A percentile compares a stretch with the other conserved stretches of the same genome.
Conservation (phyloP, 2,329 filamentous ascomycete genomes). For the Sclerotinia borealis region DNA sequence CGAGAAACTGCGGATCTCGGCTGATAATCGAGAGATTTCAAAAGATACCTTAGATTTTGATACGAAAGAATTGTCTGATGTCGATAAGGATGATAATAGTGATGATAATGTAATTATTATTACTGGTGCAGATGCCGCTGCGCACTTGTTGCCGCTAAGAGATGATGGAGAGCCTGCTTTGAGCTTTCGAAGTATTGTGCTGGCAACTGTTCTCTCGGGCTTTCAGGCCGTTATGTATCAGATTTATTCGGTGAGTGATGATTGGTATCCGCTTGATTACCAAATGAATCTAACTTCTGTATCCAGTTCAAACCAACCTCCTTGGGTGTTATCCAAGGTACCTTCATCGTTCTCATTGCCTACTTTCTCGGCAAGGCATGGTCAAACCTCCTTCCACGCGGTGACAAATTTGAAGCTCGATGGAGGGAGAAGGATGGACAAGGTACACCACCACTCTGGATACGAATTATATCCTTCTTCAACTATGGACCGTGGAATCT, state of each 20-base stretch:
- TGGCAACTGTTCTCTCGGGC: conserved; percentile 43
- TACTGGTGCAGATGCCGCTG: conserved; percentile 46
- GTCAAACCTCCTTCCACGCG: conserved; percentile 44
- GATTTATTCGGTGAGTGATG: conserved; percentile 43
- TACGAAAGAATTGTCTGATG: conserved; percentile 22
- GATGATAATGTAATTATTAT: conserved; percentile 44
- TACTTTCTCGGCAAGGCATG: conserved; percentile 49
- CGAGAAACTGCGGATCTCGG: conserved; percentile 28
- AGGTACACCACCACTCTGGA: conserved; percentile 38
- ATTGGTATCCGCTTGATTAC: not conserved
- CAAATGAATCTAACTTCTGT: not conserved
- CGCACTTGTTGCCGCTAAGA: conserved; percentile 43
- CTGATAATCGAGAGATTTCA: conserved; percentile 8
- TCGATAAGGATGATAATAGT: conserved; percentile 32
- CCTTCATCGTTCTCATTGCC: conserved; percentile 51
- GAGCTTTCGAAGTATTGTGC: conserved; percentile 47
- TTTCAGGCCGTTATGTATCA: conserved; percentile 52
- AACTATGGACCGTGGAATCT: conserved; percentile 47
- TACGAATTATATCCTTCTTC: conserved; percentile 39
- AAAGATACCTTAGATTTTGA: conserved; percentile 20
- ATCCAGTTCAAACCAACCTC: conserved; percentile 47
- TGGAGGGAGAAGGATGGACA: conserved; percentile 41
- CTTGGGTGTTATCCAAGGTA: conserved; percentile 41
- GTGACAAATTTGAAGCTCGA: conserved; percentile 42
- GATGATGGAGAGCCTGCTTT: conserved; percentile 47